phyloP scores from a whole-genome alignment of 1,139 yeast genomes.

The Tardiomyces digboiensis region DNA sequence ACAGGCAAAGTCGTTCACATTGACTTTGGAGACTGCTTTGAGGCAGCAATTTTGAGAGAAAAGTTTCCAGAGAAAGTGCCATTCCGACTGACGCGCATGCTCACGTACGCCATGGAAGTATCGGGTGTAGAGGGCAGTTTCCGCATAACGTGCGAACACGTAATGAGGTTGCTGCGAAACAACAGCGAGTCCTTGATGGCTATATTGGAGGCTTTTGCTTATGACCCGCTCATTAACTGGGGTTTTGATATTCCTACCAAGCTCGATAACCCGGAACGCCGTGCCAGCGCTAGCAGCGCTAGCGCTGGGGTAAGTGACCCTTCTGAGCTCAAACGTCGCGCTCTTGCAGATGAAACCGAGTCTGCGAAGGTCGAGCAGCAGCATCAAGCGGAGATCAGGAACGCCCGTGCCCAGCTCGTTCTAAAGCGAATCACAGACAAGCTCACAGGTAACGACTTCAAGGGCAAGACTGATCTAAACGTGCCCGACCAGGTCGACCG shows the following conservation, averaged over 20 bases:
- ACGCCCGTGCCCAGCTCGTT: constrained; percentile 88
- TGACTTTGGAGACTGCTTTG: constrained; percentile 99
- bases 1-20: constrained; percentile 96
- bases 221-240: constrained; percentile 98
- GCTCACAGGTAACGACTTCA: constrained; percentile 88
- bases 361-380: constrained; percentile 62
- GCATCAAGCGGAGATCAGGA: constrained; percentile 72
- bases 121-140: constrained; percentile 98
- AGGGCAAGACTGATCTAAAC: constrained; percentile 56
- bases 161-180: constrained; percentile 87
- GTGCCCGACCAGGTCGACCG: constrained; percentile 91
- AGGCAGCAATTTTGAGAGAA: constrained; percentile 93
- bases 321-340: constrained; percentile 57
- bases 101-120: constrained; percentile 98
- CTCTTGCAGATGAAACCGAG: constrained; percentile 69
- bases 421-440: constrained; percentile 86
- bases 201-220: constrained; percentile 95
- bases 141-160: constrained; percentile 94
- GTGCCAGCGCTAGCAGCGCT: constrained; percentile 2
- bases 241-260: constrained; percentile 90
- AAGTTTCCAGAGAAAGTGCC: constrained; percentile 99
- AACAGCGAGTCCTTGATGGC: constrained; percentile 98
- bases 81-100: constrained; percentile 92
- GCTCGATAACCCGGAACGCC: constrained; percentile 17
- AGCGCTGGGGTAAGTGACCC: constrained; percentile 34